Evolutionary conservation across 257 asterid species (phyloP).

Genomic region (Scutellaria galericulata): DNA sequence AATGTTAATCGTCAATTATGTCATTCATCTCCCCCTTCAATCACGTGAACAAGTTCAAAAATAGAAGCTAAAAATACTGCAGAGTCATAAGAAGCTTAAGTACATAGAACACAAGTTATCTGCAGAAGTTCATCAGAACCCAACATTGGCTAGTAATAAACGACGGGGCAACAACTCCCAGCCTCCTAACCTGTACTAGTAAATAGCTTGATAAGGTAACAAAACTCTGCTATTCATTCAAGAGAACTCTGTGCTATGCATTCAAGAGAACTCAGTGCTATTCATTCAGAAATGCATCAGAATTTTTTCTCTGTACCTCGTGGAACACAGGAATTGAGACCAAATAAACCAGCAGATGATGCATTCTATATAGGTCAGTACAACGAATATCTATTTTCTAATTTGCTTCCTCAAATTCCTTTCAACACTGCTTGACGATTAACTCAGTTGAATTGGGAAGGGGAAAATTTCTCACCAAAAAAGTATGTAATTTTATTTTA

Average conservation of each 20-base stretch:
- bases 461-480: neutral
- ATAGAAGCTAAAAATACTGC: conserved; percentile 10
- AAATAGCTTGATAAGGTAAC: conserved; percentile 13
- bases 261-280: neutral
- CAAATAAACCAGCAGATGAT: conserved; percentile 4
- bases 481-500: conserved; percentile 4
- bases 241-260: neutral
- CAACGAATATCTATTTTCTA: neutral
- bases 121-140: neutral
- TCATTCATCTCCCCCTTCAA: neutral
- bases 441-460: conserved; percentile 7
- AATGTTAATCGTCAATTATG: neutral
- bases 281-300: neutral
- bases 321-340: conserved; percentile 4
- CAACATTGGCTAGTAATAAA: conserved; percentile 5
- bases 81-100: neutral
- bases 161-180: neutral
- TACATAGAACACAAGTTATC: neutral
- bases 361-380: conserved; percentile 20
- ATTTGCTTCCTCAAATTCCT: neutral
- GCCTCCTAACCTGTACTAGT: conserved; percentile 6
- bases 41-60: neutral
- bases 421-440: conserved; percentile 17
- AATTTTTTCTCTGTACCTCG: neutral
- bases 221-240: neutral